Percentiles rank a stretch among this genome's conserved stretches.
These are phyloP conservation scores for Lagenidium giganteum DNA, from an alignment of 352 stramenopile species.

Conservation along the genomic window DNA sequence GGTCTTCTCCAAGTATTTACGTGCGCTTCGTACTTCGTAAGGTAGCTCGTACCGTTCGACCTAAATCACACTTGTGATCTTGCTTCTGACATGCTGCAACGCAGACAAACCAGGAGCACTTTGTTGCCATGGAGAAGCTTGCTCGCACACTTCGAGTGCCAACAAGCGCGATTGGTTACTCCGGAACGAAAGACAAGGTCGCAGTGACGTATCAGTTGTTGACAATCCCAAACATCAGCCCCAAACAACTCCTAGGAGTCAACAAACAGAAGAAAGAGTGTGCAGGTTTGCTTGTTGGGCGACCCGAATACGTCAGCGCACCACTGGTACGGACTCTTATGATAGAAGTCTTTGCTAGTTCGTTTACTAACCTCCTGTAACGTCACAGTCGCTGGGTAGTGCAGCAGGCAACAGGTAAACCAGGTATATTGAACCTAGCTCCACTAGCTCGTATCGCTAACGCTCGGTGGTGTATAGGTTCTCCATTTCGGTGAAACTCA, in stretches of 20 bases:
- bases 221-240: constrained; percentile 37
- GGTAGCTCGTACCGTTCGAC: no score
- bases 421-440: not conserved
- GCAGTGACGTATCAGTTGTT: constrained; percentile 68
- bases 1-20: no score
- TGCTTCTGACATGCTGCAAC: not conserved
- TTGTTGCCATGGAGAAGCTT: constrained; percentile 59
- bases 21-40: constrained; percentile 70
- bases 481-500: constrained; percentile 36
- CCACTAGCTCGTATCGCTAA: no score
- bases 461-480: constrained; percentile 29
- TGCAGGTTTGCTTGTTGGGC: constrained; percentile 30
- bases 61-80: no score
- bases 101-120: constrained; percentile 72
- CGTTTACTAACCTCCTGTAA: not conserved
- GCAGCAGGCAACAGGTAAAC: constrained; percentile 53
- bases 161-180: constrained; percentile 51
- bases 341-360: not conserved
- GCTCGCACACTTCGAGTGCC: constrained; percentile 32
- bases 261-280: constrained; percentile 15
- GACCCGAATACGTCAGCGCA: constrained; percentile 38
- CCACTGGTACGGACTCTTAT: constrained; percentile 32
- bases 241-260: constrained; percentile 33
- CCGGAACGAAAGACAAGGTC: constrained; percentile 74
- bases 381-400: constrained; percentile 36